Evolutionary conservation across 2,329 filamentous ascomycete species (phyloP).

Genomic region (Torrubiellomyces zombiae): DNA sequence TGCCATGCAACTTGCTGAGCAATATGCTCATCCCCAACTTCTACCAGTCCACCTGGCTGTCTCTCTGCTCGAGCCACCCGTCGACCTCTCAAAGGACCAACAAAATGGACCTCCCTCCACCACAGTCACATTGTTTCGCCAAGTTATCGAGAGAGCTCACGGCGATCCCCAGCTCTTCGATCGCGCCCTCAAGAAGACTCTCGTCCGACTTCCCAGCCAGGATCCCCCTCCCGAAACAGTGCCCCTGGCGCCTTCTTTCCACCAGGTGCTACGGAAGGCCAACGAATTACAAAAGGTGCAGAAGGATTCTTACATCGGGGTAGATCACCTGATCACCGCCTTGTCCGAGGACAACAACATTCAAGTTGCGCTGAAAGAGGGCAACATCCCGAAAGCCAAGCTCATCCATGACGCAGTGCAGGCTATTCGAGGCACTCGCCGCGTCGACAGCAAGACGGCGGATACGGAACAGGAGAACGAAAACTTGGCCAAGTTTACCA

Average conservation of each 20-base stretch:
- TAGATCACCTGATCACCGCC: slow-evolving; percentile 84
- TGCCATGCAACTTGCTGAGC: slow-evolving; percentile 71
- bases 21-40: slow-evolving; percentile 84
- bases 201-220: slow-evolving; percentile 85
- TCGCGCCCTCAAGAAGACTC: slow-evolving; percentile 73
- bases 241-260: slow-evolving; percentile 65
- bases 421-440: slow-evolving; percentile 78
- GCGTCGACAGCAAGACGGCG: slow-evolving; percentile 91
- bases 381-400: slow-evolving; percentile 83
- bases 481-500: slow-evolving; percentile 94
- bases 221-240: slow-evolving; percentile 86
- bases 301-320: slow-evolving; percentile 85
- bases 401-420: slow-evolving; percentile 81
- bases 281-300: slow-evolving; percentile 92
- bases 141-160: slow-evolving; percentile 85
- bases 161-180: slow-evolving; percentile 84
- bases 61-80: slow-evolving; percentile 58
- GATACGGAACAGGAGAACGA: slow-evolving; percentile 87
- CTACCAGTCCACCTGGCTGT: slow-evolving; percentile 81
- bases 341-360: slow-evolving; percentile 65
- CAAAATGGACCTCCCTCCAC: slow-evolving; percentile 53
- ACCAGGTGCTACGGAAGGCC: slow-evolving; percentile 66
- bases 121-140: slow-evolving; percentile 68
- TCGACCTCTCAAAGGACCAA: slow-evolving; percentile 66
- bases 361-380: slow-evolving; percentile 59